phyloP scores from a whole-genome alignment of 306 rosid genomes.

The Rosa rugosa region DNA sequence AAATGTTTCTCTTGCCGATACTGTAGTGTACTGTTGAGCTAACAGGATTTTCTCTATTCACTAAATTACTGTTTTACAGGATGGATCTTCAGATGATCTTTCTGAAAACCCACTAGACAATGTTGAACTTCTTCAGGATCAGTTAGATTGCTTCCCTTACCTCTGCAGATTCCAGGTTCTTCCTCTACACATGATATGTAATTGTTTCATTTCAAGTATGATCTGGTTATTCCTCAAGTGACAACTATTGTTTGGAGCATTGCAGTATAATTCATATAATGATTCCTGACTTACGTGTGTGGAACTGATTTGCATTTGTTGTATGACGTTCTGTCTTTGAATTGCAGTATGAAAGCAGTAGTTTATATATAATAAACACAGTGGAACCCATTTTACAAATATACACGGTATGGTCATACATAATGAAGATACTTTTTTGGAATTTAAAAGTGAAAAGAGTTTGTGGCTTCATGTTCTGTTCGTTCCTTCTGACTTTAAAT shows the following conservation, averaged over 20 bases:
- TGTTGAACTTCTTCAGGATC: constrained; percentile 98
- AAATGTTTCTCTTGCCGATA: constrained; percentile 25
- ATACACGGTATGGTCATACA: constrained; percentile 68
- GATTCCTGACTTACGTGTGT: background rate
- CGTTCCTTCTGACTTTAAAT: constrained; percentile 36
- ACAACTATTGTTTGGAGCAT: background rate
- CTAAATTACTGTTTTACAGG: constrained; percentile 50
- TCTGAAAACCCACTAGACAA: constrained; percentile 97
- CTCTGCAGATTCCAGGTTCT: constrained; percentile 93
- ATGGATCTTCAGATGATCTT: constrained; percentile 85
- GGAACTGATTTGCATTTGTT: background rate
- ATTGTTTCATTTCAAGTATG: constrained; percentile 3
- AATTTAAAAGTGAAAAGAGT: background rate
- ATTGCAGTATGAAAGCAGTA: constrained; percentile 94
- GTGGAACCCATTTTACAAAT: constrained; percentile 89
- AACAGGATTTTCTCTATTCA: constrained; percentile 16
- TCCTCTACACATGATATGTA: background rate
- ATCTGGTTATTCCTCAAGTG: background rate
- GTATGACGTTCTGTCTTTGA: constrained; percentile 33
- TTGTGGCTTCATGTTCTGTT: constrained; percentile 25
- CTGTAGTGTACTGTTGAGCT: constrained; percentile 21
- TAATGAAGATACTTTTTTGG: background rate
- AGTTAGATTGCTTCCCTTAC: constrained; percentile 92
- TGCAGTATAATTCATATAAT: background rate
- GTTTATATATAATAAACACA: constrained; percentile 80